phyloP scores from a whole-genome alignment of 768 basidiomycete genomes.

The Lactifluus echinatus region DNA sequence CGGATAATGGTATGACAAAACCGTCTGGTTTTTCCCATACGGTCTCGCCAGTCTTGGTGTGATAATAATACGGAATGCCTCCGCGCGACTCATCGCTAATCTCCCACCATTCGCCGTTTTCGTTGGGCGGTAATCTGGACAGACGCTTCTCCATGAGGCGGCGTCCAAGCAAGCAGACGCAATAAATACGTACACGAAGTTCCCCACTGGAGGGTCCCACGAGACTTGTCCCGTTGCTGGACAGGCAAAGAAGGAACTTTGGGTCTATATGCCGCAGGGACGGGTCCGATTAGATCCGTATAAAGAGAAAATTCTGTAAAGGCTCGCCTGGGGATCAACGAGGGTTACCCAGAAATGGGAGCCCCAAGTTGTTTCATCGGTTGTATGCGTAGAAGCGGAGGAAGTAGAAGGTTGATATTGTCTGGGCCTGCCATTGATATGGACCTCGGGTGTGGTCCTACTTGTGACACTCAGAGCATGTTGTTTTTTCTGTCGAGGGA shows the following conservation, averaged over 20 bases:
- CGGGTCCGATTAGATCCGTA: background rate
- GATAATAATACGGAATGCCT: conserved; percentile 88
- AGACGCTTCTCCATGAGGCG: conserved; percentile 3
- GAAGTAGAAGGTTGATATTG: conserved; percentile 13
- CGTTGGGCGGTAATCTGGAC: conserved; percentile 67
- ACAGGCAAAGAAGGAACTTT: conserved; percentile 78
- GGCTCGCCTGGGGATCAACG: conserved; percentile 76
- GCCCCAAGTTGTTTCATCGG: conserved; percentile 49
- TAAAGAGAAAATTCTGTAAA: conserved; percentile 7
- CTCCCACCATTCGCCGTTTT: conserved; percentile 96
- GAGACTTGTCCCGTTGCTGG: conserved; percentile 87
- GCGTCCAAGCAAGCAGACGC: conserved; percentile 11
- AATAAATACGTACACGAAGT: conserved; percentile 63
- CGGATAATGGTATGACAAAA: conserved; percentile 85
- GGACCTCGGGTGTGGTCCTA: conserved; percentile 22
- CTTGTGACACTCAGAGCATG: conserved; percentile 2
- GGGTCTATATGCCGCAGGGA: conserved; percentile 44
- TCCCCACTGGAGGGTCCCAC: conserved; percentile 87
- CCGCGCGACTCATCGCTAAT: conserved; percentile 75
- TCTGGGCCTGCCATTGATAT: conserved; percentile 23
- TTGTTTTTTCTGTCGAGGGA: conserved; percentile 1
- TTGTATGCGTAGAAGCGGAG: conserved; percentile 3
- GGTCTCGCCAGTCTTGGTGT: conserved; percentile 84
- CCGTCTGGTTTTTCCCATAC: conserved; percentile 87
- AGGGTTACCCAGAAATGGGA: conserved; percentile 93